Conservation (phyloP, 805 yeast genomes). For the Starmerella sirachaensis region DNA sequence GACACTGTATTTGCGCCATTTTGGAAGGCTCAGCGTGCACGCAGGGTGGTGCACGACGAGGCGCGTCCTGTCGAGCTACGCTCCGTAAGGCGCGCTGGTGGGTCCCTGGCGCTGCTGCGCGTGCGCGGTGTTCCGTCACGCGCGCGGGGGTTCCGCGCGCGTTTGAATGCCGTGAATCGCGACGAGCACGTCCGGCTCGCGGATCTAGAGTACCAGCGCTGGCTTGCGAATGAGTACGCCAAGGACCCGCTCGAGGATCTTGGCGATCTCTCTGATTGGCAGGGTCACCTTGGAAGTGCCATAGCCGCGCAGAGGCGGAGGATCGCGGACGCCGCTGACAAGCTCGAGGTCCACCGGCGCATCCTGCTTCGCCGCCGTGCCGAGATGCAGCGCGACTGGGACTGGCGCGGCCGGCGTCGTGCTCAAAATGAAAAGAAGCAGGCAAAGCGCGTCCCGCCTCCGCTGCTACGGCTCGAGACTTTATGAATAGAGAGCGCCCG, state of each 20-base stretch:
- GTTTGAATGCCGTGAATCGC: constrained; percentile 9
- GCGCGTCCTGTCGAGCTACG: constrained; percentile 17
- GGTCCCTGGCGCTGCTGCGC: constrained; percentile 13
- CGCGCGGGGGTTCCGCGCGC: constrained; percentile 14
- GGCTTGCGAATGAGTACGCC: constrained; percentile 14
- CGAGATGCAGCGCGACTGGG: constrained; percentile 13
- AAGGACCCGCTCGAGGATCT: constrained; percentile 13
- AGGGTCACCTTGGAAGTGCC: background rate
- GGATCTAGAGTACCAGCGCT: constrained; percentile 7
- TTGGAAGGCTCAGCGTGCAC: constrained; percentile 1
- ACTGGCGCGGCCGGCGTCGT: constrained; percentile 6
- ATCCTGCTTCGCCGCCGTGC: constrained; percentile 14
- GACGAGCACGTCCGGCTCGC: constrained; percentile 1
- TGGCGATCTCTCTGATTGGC: constrained; percentile 1
- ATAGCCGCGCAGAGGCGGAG: background rate
- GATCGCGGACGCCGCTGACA: background rate
- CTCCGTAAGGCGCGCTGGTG: constrained; percentile 15
- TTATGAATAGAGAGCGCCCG: background rate
- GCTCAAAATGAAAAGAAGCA: constrained; percentile 2
- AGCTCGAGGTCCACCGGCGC: constrained; percentile 19
- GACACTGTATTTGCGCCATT: constrained; percentile 19
- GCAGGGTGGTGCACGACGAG: background rate
- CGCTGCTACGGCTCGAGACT: constrained; percentile 5
- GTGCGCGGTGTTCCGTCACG: constrained; percentile 16
- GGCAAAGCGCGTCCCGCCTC: constrained; percentile 4